Evolutionary conservation across 148 eudicot genomes (phyloP).

Genomic region (Camellia lanceoleosa): DNA sequence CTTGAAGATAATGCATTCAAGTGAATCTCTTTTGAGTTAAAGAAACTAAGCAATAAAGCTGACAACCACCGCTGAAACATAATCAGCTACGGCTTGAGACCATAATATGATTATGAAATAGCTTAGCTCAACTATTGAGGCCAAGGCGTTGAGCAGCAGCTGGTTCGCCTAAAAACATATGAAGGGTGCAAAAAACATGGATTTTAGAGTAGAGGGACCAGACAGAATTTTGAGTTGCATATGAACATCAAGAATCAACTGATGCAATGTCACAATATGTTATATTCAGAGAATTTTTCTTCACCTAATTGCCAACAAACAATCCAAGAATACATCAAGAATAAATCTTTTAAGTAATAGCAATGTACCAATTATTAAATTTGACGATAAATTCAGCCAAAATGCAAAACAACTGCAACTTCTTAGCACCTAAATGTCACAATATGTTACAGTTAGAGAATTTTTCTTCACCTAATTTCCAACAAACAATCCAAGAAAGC

Average conservation of each 20-base stretch:
- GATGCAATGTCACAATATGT: not conserved
- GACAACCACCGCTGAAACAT: not conserved
- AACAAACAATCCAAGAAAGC: not conserved
- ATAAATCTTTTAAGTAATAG: not conserved
- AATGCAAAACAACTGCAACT: not conserved
- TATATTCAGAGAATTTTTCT: not conserved
- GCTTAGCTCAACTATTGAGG: not conserved
- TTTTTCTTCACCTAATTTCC: not conserved
- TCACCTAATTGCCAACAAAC: not conserved
- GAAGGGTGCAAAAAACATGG: not conserved
- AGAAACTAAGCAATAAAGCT: not conserved
- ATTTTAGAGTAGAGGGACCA: not conserved
- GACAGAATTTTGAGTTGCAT: not conserved
- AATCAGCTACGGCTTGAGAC: not conserved
- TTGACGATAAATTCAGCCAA: not conserved
- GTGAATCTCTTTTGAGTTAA: not conserved
- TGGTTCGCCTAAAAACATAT: not conserved
- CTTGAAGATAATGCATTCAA: not conserved
- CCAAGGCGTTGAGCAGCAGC: not conserved
- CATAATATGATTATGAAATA: not conserved
- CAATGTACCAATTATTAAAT: too few relatives aligned
- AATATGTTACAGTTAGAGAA: not conserved
- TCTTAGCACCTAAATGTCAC: constrained; percentile 13
- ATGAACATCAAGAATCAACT: not conserved
- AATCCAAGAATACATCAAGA: not conserved